Percentiles rank a stretch among this genome's conserved stretches.
Evolutionary conservation across 139 green algal genomes (phyloP).

Genomic region (Ulvella scutata): DNA sequence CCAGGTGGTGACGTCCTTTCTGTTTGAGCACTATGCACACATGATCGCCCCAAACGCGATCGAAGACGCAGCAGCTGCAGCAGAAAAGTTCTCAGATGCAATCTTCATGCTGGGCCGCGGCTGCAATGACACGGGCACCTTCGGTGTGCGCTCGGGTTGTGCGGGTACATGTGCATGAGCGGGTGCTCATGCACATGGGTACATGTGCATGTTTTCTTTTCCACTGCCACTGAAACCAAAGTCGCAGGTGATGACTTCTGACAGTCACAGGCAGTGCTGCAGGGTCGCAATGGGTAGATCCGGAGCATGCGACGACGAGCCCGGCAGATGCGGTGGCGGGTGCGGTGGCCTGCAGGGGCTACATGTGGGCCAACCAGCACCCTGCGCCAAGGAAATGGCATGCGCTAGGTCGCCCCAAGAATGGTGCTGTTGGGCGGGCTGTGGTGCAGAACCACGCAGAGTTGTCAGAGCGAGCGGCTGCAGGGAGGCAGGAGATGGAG

Average conservation of each 20-base stretch:
- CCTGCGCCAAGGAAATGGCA: conserved; percentile 24
- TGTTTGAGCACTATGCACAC: conserved; percentile 44
- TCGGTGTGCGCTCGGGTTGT: background rate
- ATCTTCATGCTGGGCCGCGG: background rate
- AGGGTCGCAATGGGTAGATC: background rate
- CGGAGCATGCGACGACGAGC: conserved; percentile 10
- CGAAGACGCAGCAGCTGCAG: conserved; percentile 21
- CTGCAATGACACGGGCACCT: background rate
- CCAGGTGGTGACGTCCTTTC: conserved; percentile 26
- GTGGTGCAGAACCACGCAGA: background rate
- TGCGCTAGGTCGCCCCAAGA: background rate
- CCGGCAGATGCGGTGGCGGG: conserved; percentile 14
- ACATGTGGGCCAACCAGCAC: conserved; percentile 38
- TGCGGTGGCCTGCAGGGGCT: conserved; percentile 25
- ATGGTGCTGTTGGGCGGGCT: conserved; percentile 2
- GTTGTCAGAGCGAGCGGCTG: background rate
- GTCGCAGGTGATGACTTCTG: conserved; percentile 3
- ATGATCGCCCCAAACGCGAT: conserved; percentile 28
- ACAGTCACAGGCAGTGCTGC: no score
- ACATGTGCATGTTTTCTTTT: conserved; percentile 7
- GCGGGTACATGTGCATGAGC: background rate
- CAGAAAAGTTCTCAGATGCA: conserved; percentile 26
- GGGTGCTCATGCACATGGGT: background rate
- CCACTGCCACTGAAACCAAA: background rate
- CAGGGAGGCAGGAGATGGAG: background rate